These are phyloP conservation scores for Capillidium heterosporum DNA, from an alignment of 371 early-diverging fungal genomes.

Conservation along the genomic window DNA sequence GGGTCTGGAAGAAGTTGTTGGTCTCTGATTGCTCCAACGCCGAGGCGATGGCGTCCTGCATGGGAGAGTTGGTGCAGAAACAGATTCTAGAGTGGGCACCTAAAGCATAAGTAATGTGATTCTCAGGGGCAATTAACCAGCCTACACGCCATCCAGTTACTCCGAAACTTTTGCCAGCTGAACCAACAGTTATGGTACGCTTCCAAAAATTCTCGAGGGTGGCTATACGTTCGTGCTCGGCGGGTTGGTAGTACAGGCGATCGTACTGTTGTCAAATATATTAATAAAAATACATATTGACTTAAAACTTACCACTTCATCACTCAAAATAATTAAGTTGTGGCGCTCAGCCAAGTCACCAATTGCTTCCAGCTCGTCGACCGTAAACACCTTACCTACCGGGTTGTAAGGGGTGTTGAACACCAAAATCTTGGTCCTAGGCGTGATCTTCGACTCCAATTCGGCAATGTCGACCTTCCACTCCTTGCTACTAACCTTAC, in stretches of 20 bases:
- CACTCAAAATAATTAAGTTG: constrained; percentile 75
- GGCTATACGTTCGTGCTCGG: constrained; percentile 54
- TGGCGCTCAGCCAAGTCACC: constrained; percentile 58
- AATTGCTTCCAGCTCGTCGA: constrained; percentile 60
- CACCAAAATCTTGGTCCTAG: constrained; percentile 70
- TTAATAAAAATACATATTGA: background rate
- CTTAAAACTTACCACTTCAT: constrained; percentile 57
- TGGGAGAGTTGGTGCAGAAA: constrained; percentile 74
- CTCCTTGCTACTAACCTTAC: constrained; percentile 24
- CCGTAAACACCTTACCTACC: constrained; percentile 68
- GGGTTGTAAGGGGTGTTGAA: constrained; percentile 95
- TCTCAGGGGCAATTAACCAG: constrained; percentile 73
- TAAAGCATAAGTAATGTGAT: constrained; percentile 52
- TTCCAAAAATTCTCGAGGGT: constrained; percentile 72
- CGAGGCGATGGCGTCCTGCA: constrained; percentile 77
- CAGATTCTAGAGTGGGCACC: constrained; percentile 81
- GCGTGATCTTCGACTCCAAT: constrained; percentile 53
- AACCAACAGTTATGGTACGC: constrained; percentile 85
- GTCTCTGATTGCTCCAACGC: constrained; percentile 46
- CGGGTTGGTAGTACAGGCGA: constrained; percentile 61
- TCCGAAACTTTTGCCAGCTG: constrained; percentile 85
- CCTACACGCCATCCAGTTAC: constrained; percentile 96
- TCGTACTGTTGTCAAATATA: constrained; percentile 39
- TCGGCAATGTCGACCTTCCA: constrained; percentile 78
- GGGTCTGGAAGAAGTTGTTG: constrained; percentile 47